Percentiles rank a stretch among this genome's conserved stretches.
phyloP scores from a whole-genome alignment of 78 protist species.

The Dictyostelium capitatum region DNA sequence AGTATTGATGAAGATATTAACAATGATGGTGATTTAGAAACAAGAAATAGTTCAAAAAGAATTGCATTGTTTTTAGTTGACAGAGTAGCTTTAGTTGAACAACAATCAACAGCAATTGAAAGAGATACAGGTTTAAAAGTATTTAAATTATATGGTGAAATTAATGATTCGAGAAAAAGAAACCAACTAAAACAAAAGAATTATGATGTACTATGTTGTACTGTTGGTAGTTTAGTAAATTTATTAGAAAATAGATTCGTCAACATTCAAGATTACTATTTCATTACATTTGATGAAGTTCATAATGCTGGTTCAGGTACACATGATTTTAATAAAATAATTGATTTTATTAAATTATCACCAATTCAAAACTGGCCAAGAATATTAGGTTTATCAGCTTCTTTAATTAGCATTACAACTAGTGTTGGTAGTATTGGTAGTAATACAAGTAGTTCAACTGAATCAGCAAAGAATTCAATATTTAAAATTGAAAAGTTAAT shows the following conservation, averaged over 20 bases:
- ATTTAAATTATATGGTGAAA: background rate
- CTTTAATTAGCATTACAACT: background rate
- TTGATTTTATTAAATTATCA: background rate
- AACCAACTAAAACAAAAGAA: background rate
- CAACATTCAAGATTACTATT: conserved; percentile 14
- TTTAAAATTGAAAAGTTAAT: background rate
- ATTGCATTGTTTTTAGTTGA: conserved; percentile 34
- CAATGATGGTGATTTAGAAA: background rate
- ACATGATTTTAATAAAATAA: conserved; percentile 26
- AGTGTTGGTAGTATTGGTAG: background rate
- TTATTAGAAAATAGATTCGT: background rate
- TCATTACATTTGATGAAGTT: conserved; percentile 78
- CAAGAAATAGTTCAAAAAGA: background rate
- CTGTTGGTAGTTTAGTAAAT: conserved; percentile 23
- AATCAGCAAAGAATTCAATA: background rate
- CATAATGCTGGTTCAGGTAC: conserved; percentile 79
- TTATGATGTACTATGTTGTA: conserved; percentile 32
- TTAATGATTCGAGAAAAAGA: background rate
- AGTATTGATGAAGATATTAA: background rate
- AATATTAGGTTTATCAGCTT: conserved; percentile 37
- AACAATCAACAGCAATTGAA: conserved; percentile 43
- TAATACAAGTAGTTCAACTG: background rate
- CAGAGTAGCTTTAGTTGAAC: conserved; percentile 64
- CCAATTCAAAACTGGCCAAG: background rate
- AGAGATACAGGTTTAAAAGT: background rate